These are phyloP conservation scores for Neonectria hederae DNA, from an alignment of 2,329 filamentous ascomycete species.

Conservation along the genomic window DNA sequence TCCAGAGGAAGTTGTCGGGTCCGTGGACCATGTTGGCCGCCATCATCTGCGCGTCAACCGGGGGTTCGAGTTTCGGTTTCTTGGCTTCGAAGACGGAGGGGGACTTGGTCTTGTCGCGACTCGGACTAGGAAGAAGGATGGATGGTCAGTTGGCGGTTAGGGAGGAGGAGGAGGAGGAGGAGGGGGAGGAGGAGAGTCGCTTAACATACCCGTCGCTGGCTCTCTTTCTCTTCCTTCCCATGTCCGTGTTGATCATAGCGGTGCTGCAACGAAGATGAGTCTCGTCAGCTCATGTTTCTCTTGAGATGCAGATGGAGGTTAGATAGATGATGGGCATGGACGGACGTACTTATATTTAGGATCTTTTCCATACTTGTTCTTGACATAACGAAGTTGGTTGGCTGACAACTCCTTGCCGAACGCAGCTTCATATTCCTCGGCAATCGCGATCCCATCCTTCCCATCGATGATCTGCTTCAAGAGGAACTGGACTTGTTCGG, in stretches of 20 bases:
- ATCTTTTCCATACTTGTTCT: conserved; percentile 53
- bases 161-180: background rate
- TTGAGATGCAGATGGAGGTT: background rate
- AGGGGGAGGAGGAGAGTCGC: background rate
- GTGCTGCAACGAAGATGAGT: conserved; percentile 16
- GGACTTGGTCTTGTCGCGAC: background rate
- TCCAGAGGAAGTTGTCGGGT: background rate
- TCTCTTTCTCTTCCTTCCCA: conserved; percentile 18
- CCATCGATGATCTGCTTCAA: conserved; percentile 43
- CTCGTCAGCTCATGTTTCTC: background rate
- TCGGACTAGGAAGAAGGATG: background rate
- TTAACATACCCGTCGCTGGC: conserved; percentile 7
- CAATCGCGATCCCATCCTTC: conserved; percentile 40
- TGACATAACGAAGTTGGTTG: conserved; percentile 52
- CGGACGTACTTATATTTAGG: conserved; percentile 50
- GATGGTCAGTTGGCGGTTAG: background rate
- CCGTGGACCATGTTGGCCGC: background rate
- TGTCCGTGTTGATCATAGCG: conserved; percentile 22
- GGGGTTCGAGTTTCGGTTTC: background rate
- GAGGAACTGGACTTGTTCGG: conserved; percentile 49
- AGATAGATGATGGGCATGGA: too few species aligned
- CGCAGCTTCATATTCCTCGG: conserved; percentile 37
- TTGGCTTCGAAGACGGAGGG: background rate
- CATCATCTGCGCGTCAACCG: background rate
- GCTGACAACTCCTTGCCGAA: conserved; percentile 45